Evolutionary conservation across 495 filamentous ascomycete genomes (phyloP).

Genomic region (Aspergillus baeticus): DNA sequence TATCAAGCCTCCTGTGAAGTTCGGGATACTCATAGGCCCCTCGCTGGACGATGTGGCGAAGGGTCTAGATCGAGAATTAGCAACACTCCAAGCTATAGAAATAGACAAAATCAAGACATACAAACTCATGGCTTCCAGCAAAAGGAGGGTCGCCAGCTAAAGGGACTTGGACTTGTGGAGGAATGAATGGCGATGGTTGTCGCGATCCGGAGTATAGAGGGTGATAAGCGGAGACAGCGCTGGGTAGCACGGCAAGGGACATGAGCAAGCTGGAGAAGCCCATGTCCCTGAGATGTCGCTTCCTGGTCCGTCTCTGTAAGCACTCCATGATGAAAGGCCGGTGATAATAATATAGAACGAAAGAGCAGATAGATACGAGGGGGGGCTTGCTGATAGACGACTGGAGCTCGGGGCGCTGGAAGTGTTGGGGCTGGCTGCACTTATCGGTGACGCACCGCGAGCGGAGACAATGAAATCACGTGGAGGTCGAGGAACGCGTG

Average conservation of each 20-base stretch:
- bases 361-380: slow-evolving; percentile 3
- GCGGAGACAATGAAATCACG: slow-evolving; percentile 17
- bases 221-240: slow-evolving; percentile 27
- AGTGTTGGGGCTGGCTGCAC: neutral
- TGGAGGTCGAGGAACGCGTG: slow-evolving; percentile 11
- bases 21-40: slow-evolving; percentile 70
- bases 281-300: slow-evolving; percentile 12
- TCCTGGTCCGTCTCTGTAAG: slow-evolving; percentile 10
- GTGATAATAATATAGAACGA: slow-evolving; percentile 19
- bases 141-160: slow-evolving; percentile 19
- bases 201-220: slow-evolving; percentile 31
- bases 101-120: slow-evolving; percentile 19
- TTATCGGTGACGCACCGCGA: slow-evolving; percentile 32
- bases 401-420: neutral
- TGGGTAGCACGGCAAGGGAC: slow-evolving; percentile 22
- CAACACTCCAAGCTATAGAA: neutral
- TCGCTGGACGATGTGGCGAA: slow-evolving; percentile 91
- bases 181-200: slow-evolving; percentile 29
- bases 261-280: slow-evolving; percentile 20
- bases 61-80: slow-evolving; percentile 51
- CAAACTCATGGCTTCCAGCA: slow-evolving; percentile 36
- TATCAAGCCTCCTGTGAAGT: slow-evolving; percentile 72
- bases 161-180: slow-evolving; percentile 34
- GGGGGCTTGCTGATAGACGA: slow-evolving; percentile 1
- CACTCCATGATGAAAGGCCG: slow-evolving; percentile 15